These are phyloP conservation scores for Salicornia ramosissima DNA, from an alignment of 148 eudicot genomes.

Conservation along the genomic window DNA sequence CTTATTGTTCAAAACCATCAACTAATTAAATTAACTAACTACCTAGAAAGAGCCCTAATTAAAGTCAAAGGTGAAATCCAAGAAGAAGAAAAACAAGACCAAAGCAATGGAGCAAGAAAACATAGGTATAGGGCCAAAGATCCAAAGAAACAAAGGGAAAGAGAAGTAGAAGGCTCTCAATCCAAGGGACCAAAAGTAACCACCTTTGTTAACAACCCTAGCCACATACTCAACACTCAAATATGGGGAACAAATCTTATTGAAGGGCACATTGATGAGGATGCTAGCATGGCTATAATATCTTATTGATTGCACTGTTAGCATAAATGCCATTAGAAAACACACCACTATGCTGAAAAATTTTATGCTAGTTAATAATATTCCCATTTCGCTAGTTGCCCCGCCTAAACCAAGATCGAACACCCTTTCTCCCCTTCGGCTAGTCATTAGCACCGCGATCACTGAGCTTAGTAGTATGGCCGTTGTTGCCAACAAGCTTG, in stretches of 20 bases:
- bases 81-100: slow-evolving; percentile 57
- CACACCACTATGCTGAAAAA: slow-evolving; percentile 75
- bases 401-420: slow-evolving; percentile 37
- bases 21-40: too few species aligned
- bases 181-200: slow-evolving; percentile 90
- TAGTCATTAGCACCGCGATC: slow-evolving; percentile 67
- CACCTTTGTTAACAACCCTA: slow-evolving; percentile 57
- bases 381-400: slow-evolving; percentile 35
- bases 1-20: slow-evolving; percentile 26
- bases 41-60: neutral
- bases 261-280: slow-evolving; percentile 73
- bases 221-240: slow-evolving; percentile 54
- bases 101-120: slow-evolving; percentile 47
- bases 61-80: slow-evolving; percentile 53
- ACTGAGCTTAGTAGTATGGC: slow-evolving; percentile 83
- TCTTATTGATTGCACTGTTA: slow-evolving; percentile 69
- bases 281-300: slow-evolving; percentile 90
- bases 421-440: slow-evolving; percentile 12
- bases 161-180: slow-evolving; percentile 80
- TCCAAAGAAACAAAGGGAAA: slow-evolving; percentile 78
- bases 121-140: slow-evolving; percentile 91
- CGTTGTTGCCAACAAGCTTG: slow-evolving; percentile 77
- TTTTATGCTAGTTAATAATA: slow-evolving; percentile 57
- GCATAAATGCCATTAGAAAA: slow-evolving; percentile 64
- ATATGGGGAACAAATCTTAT: slow-evolving; percentile 36